Conservation (phyloP, 768 basidiomycete species). For the Amanita brunnescens region DNA sequence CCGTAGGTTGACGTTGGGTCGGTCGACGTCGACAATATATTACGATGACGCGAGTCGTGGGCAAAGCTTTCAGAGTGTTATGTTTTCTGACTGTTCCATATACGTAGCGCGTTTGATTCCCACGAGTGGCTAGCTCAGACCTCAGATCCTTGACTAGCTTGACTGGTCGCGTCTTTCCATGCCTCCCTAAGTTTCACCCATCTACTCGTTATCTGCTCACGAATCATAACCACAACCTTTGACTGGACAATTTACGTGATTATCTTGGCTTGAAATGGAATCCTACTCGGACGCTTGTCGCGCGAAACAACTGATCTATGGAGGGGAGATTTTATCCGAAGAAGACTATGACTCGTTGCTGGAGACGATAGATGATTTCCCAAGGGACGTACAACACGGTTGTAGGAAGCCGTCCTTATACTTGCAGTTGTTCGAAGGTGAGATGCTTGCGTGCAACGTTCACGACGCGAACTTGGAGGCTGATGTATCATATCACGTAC, state of each 20-base stretch:
- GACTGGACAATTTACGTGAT: background rate
- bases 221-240: too few relatives aligned
- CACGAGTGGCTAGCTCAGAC: too few relatives aligned
- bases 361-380: slow-evolving; percentile 5
- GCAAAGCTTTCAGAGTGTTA: too few relatives aligned
- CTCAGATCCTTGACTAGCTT: too few relatives aligned
- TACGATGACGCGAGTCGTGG: too few relatives aligned
- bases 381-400: background rate
- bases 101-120: too few relatives aligned
- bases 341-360: slow-evolving; percentile 5
- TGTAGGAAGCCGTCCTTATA: slow-evolving; percentile 4
- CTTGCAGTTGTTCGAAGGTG: slow-evolving; percentile 5
- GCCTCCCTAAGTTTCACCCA: background rate
- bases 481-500: background rate
- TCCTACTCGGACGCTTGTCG: background rate
- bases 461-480: background rate
- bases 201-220: background rate
- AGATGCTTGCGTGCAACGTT: background rate
- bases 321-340: slow-evolving; percentile 5
- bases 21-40: too few relatives aligned
- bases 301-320: slow-evolving; percentile 6
- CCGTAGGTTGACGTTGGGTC: too few relatives aligned
- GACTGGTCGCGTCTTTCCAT: too few relatives aligned
- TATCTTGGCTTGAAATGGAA: background rate
- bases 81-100: too few relatives aligned